A percentile compares a stretch with the other conserved stretches of the same genome.
Evolutionary conservation across 352 stramenopile genomes (phyloP).

Genomic region (Globisporangium middletonii): DNA sequence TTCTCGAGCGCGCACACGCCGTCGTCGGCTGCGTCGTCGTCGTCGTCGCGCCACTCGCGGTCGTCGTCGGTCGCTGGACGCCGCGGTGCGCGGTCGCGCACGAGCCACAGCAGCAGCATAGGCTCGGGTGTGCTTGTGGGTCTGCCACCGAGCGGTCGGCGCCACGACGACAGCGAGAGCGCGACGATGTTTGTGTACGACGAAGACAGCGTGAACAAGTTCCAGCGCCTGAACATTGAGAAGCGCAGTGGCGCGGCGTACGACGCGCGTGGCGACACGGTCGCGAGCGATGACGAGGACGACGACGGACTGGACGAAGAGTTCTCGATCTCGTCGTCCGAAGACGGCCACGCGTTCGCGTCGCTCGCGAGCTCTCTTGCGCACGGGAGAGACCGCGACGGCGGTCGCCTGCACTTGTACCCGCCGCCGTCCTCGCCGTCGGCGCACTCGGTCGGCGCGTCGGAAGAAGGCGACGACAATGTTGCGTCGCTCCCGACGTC

Average conservation of each 20-base stretch:
- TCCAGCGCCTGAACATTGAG: constrained; percentile 24
- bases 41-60: constrained; percentile 5
- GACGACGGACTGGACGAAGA: constrained; percentile 7
- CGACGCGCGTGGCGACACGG: constrained; percentile 7
- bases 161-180: constrained; percentile 6
- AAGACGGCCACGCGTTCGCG: constrained; percentile 4
- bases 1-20: constrained; percentile 5
- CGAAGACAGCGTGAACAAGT: constrained; percentile 28
- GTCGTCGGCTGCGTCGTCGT: constrained; percentile 7
- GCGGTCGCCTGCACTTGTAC: background rate
- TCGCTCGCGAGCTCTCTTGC: constrained; percentile 3
- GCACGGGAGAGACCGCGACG: constrained; percentile 2
- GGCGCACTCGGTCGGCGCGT: constrained; percentile 6
- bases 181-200: constrained; percentile 50
- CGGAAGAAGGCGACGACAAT: constrained; percentile 7
- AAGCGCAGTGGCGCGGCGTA: background rate
- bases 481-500: constrained; percentile 11
- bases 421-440: constrained; percentile 2
- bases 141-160: background rate
- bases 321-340: constrained; percentile 11
- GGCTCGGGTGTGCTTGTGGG: background rate
- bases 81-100: background rate
- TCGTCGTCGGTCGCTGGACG: background rate
- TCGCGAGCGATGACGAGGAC: background rate
- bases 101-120: background rate